Conservation (phyloP, 768 basidiomycete species). For the Obba rivulosa region DNA sequence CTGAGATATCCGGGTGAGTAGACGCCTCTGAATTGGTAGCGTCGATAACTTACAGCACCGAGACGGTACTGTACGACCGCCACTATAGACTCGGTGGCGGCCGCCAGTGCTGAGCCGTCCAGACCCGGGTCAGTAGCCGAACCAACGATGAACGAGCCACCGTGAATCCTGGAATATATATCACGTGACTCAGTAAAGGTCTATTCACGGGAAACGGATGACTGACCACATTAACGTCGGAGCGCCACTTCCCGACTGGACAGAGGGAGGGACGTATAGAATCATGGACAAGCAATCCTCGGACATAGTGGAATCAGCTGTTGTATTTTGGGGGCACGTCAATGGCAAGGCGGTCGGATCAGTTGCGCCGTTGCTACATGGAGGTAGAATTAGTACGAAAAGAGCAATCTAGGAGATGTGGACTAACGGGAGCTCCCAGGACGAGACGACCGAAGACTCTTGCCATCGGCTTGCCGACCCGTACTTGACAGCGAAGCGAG, state of each 20-base stretch:
- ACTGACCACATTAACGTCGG: slow-evolving; percentile 61
- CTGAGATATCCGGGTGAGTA: slow-evolving; percentile 29
- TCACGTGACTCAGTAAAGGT: not conserved
- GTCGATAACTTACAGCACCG: slow-evolving; percentile 51
- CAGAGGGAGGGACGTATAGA: slow-evolving; percentile 56
- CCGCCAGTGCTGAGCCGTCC: slow-evolving; percentile 72
- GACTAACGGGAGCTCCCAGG: slow-evolving; percentile 63
- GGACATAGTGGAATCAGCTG: slow-evolving; percentile 42
- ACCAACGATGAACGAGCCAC: slow-evolving; percentile 74
- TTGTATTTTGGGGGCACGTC: slow-evolving; percentile 62
- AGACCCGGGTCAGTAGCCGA: slow-evolving; percentile 68
- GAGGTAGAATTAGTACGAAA: not conserved
- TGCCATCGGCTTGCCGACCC: slow-evolving; percentile 59
- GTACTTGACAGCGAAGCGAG: slow-evolving; percentile 63
- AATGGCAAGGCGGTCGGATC: slow-evolving; percentile 55
- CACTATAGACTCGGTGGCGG: slow-evolving; percentile 69
- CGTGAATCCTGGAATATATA: slow-evolving; percentile 60
- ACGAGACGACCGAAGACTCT: slow-evolving; percentile 44
- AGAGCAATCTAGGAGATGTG: not conserved
- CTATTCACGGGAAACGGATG: not conserved
- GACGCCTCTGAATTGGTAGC: slow-evolving; percentile 4
- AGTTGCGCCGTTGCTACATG: slow-evolving; percentile 41
- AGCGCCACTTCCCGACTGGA: slow-evolving; percentile 26
- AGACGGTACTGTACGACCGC: slow-evolving; percentile 80
- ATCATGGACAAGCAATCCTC: slow-evolving; percentile 85